A percentile compares a stretch with the other conserved stretches of the same genome.
These are phyloP conservation scores for Penicillium sp. DNA, from an alignment of 2,329 filamentous ascomycete genomes.

Conservation along the genomic window DNA sequence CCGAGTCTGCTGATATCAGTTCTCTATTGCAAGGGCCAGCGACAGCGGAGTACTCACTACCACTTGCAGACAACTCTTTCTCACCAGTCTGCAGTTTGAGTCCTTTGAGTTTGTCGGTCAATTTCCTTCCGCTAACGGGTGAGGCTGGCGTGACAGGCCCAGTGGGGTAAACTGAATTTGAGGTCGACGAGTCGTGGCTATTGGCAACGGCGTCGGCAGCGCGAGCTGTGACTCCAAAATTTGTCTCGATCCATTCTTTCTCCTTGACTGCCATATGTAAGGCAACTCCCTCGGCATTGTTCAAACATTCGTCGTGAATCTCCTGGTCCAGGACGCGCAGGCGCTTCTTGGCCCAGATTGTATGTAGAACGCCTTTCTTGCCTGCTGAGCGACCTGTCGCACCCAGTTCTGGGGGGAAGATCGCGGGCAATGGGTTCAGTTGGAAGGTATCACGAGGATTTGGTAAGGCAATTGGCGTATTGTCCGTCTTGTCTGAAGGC, in stretches of 20 bases:
- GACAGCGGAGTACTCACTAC: constrained; percentile 46
- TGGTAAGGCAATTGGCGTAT: neutral
- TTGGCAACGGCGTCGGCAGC: constrained; percentile 38
- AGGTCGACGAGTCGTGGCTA: constrained; percentile 27
- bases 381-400: constrained; percentile 67
- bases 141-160: constrained; percentile 61
- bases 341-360: constrained; percentile 84
- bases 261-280: constrained; percentile 82
- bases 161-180: constrained; percentile 33
- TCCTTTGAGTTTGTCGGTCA: constrained; percentile 79
- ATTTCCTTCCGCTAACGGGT: constrained; percentile 65
- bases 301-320: constrained; percentile 70
- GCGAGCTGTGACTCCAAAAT: constrained; percentile 64
- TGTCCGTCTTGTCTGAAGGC: constrained; percentile 16
- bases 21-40: neutral
- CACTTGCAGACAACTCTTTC: constrained; percentile 60
- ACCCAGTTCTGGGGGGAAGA: constrained; percentile 77
- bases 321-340: constrained; percentile 74
- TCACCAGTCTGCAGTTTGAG: constrained; percentile 75
- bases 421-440: constrained; percentile 81
- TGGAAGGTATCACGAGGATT: constrained; percentile 51
- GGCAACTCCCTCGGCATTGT: constrained; percentile 79
- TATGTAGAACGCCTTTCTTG: constrained; percentile 81
- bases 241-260: constrained; percentile 79
- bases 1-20: constrained; percentile 21